These are phyloP conservation scores for Geotrichum bryndzae DNA, from an alignment of 1,139 yeast species.

Conservation along the genomic window DNA sequence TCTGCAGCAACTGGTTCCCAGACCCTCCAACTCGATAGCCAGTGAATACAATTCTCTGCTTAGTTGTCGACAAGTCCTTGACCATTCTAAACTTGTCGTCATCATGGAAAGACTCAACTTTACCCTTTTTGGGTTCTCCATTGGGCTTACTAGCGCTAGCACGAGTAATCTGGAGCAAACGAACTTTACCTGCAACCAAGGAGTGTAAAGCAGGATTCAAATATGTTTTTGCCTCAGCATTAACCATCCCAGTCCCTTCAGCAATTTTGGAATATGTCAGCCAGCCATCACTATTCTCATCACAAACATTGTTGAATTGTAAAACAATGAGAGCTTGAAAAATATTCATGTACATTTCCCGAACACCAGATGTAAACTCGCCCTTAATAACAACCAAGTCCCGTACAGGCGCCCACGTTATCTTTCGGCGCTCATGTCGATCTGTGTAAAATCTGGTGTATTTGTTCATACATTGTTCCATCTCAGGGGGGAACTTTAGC, in stretches of 20 bases:
- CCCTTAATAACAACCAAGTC: constrained; percentile 33
- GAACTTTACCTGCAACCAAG: background rate
- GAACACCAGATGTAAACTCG: constrained; percentile 29
- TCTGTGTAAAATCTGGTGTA: background rate
- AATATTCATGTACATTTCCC: constrained; percentile 31
- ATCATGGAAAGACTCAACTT: background rate
- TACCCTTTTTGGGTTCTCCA: background rate
- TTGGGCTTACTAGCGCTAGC: background rate
- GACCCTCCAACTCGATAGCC: background rate
- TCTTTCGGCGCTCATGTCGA: constrained; percentile 19
- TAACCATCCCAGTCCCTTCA: background rate
- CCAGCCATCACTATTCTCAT: background rate
- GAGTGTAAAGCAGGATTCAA: constrained; percentile 1
- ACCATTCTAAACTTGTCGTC: background rate
- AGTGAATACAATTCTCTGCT: background rate
- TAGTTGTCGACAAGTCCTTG: background rate
- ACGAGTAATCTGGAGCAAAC: background rate
- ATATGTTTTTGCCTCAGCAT: background rate
- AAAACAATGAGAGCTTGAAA: constrained; percentile 33
- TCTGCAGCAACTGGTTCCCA: background rate
- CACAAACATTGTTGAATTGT: constrained; percentile 25
- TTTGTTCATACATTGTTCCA: background rate
- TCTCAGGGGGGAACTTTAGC: background rate
- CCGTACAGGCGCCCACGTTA: constrained; percentile 33
- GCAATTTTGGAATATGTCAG: background rate